Evolutionary conservation across 495 filamentous ascomycete species (phyloP).

Genomic region (Parathielavia appendiculata): DNA sequence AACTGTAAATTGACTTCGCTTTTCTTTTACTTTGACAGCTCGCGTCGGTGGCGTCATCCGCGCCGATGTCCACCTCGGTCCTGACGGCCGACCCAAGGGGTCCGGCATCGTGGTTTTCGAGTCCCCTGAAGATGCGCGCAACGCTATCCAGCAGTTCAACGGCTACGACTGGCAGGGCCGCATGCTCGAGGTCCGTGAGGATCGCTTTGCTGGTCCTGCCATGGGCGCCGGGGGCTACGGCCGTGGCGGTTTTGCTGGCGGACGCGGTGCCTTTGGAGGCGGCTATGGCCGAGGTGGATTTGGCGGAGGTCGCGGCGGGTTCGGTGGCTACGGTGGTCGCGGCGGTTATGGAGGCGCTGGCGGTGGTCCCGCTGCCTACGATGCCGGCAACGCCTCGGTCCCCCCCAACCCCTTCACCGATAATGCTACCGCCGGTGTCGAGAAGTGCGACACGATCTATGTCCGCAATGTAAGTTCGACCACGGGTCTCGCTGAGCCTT

Average conservation of each 20-base stretch:
- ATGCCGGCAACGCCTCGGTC: conserved; percentile 44
- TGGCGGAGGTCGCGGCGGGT: conserved; percentile 31
- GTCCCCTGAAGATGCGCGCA: conserved; percentile 86
- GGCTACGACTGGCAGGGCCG: conserved; percentile 98
- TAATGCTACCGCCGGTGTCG: conserved; percentile 80
- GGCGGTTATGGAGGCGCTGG: conserved; percentile 43
- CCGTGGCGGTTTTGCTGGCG: conserved; percentile 53
- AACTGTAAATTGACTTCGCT: conserved; percentile 4
- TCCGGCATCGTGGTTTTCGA: conserved; percentile 97
- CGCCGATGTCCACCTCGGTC: conserved; percentile 90
- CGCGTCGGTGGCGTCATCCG: conserved; percentile 80
- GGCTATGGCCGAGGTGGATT: conserved; percentile 43
- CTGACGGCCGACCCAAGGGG: conserved; percentile 89
- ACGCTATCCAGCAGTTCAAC: conserved; percentile 94
- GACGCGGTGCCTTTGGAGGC: conserved; percentile 55
- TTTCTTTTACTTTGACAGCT: conserved; percentile 29
- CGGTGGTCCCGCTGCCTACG: conserved; percentile 36
- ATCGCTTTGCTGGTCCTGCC: conserved; percentile 76
- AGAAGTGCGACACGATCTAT: conserved; percentile 78
- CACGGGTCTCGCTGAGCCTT: not conserved
- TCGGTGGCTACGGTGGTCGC: conserved; percentile 40
- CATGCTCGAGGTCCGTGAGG: conserved; percentile 88
- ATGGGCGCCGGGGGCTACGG: conserved; percentile 53
- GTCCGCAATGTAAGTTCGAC: conserved; percentile 86
- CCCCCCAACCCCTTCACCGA: conserved; percentile 97